Evolutionary conservation across 345 rosid genomes (phyloP).

Genomic region (Lepidium sativum): DNA sequence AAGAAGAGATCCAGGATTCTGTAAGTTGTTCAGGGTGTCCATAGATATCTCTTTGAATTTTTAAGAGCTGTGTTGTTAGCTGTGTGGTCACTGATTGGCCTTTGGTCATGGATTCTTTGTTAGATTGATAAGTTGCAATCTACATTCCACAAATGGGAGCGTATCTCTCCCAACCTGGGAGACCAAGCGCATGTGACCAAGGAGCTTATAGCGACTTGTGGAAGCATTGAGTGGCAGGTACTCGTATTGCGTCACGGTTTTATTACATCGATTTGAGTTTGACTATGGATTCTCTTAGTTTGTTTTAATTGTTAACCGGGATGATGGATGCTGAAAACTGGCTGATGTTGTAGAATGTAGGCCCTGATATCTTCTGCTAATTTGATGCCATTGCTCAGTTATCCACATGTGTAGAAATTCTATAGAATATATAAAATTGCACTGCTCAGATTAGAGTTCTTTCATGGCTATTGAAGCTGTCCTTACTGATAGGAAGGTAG

Average conservation of each 20-base stretch:
- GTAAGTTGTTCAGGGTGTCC: conserved; percentile 38
- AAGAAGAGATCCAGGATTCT: conserved; percentile 96
- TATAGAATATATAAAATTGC: not conserved
- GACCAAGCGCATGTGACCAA: conserved; percentile 55
- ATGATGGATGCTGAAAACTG: not conserved
- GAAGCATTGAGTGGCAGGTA: conserved; percentile 99
- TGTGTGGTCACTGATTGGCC: not conserved
- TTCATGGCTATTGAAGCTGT: conserved; percentile 41
- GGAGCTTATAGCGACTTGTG: conserved; percentile 68
- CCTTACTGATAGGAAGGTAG: conserved; percentile 84
- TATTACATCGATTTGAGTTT: not conserved
- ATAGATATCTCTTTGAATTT: no score
- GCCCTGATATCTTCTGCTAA: not conserved
- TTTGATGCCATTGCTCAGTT: not conserved
- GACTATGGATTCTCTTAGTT: not conserved
- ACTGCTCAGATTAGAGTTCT: not conserved
- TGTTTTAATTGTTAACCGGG: no score
- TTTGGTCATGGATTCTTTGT: conserved; percentile 8
- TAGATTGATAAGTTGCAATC: conserved; percentile 93
- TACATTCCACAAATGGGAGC: conserved; percentile 84
- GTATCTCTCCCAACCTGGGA: conserved; percentile 44
- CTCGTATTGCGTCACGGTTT: not conserved
- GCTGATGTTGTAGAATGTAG: conserved; percentile 1
- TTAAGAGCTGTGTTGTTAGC: not conserved
- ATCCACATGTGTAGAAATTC: not conserved